Percentiles rank a stretch among this genome's conserved stretches.
Conservation (phyloP, 192 early-diverging fungal species). For the Podila verticillata region DNA sequence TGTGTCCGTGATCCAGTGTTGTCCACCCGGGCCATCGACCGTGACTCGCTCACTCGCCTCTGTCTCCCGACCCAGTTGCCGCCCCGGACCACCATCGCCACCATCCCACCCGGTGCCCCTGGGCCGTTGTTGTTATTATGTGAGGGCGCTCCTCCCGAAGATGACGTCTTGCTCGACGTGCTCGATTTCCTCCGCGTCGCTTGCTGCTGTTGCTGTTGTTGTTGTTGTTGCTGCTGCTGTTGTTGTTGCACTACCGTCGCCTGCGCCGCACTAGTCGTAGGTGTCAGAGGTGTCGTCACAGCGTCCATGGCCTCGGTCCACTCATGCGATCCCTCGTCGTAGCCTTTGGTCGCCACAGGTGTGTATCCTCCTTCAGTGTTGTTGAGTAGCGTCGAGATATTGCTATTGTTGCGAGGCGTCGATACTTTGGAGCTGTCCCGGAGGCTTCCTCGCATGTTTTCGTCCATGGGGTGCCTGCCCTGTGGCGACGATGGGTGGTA, state of each 20-base stretch:
- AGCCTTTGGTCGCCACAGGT: no score
- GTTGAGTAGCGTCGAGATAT: background rate
- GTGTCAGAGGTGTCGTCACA: no score
- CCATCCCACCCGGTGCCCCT: background rate
- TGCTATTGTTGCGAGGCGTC: background rate
- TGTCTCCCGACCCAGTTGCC: slow-evolving; percentile 38
- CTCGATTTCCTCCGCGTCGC: slow-evolving; percentile 2
- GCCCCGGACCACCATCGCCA: slow-evolving; percentile 22
- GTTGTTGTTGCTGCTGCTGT: background rate
- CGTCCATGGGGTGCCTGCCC: no score
- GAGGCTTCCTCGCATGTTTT: no score
- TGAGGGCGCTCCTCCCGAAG: background rate
- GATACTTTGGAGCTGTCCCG: no score
- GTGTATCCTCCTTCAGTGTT: background rate
- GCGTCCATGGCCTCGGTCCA: no score
- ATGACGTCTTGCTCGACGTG: background rate
- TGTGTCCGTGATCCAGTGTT: slow-evolving; percentile 43
- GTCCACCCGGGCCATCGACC: slow-evolving; percentile 12
- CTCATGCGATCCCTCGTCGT: no score
- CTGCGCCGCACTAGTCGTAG: no score
- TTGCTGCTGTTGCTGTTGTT: slow-evolving; percentile 6
- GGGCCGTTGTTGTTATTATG: background rate
- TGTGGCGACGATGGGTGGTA: no score
- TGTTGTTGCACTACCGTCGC: background rate
- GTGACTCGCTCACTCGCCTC: slow-evolving; percentile 51